Base-by-base conservation (phyloP, 371 early-diverging fungal species). In the Mortierella sp. region DNA sequence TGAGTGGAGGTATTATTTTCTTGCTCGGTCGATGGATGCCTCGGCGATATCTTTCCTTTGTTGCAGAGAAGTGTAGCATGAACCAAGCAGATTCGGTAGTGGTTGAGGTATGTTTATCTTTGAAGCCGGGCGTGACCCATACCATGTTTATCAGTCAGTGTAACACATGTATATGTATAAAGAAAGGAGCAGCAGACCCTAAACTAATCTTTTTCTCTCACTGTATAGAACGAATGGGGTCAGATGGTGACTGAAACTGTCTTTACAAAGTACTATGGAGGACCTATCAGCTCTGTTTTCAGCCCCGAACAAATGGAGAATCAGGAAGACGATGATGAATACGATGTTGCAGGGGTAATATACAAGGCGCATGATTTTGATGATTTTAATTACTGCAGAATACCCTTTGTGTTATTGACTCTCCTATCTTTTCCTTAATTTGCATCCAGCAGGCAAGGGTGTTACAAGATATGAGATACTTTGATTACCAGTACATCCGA, bases 1-100 rank as follows among this genome's bases (percentile, higher is more conserved):
- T 93, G 40, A 89, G 95, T 1, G 81, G 86, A 5, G 98, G 98
- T 3, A 49, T 94, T 18, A 72, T 93, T 3, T 94, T 91, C 76
- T 85, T 97, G 14, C 54, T 96, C 5, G 93, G 91, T 69, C 90
- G 96, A 49, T 97, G 98, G 98, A 84, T 96, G 66, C 96, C 97
- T 26, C 78, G 77, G 32, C 86, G 92, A 84, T 93, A 93, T 86
- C 84, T 96, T 43, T 68, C 83, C 20, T 91, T 92, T 86, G 90
- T 91, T 0, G 93, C 93, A 30, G 61, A 64, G 5, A 80, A 72
- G 8, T 93, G 89, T 45, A 80, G 86, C 11, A 84, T 97, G 59
- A 86, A 86, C 54, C 85, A 89, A 18, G 97, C 97, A 5, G 88
- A 89, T 43, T 88, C 89, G 79, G 86, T 96, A 6, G 90, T 91